A percentile compares a stretch with the other conserved stretches of the same genome.
These are phyloP conservation scores for Trichosanthes cucumerina DNA, from an alignment of 306 rosid species.

Conservation along the genomic window DNA sequence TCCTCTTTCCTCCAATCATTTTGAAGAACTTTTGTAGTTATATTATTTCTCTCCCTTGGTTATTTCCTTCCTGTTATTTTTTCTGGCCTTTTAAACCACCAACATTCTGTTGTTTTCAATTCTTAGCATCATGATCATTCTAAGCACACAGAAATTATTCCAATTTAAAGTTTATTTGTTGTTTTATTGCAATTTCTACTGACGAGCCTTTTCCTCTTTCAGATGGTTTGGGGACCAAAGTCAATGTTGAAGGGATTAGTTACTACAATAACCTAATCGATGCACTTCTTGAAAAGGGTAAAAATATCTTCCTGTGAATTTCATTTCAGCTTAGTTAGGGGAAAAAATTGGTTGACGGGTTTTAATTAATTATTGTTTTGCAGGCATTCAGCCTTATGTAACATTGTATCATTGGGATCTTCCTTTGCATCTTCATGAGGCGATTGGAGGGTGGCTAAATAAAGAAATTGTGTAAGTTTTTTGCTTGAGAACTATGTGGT, in stretches of 20 bases:
- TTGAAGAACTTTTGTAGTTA: not conserved
- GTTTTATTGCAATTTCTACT: not conserved
- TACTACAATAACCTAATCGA: slow-evolving; percentile 70
- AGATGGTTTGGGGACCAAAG: slow-evolving; percentile 90
- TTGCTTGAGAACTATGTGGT: not conserved
- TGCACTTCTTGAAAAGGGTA: slow-evolving; percentile 85
- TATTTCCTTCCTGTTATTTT: not conserved
- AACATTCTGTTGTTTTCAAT: not conserved
- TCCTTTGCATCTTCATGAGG: slow-evolving; percentile 81
- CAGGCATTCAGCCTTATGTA: slow-evolving; percentile 80
- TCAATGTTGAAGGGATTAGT: slow-evolving; percentile 67
- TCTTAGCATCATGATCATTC: not conserved
- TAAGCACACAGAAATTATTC: not conserved
- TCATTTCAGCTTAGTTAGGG: not conserved
- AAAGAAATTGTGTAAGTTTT: slow-evolving; percentile 59
- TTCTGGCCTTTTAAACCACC: not conserved
- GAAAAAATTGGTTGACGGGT: not conserved
- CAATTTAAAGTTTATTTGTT: not conserved
- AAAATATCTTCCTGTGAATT: slow-evolving; percentile 5
- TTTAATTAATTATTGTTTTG: not conserved
- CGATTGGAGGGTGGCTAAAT: slow-evolving; percentile 81
- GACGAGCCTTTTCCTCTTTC: slow-evolving; percentile 16
- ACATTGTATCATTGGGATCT: slow-evolving; percentile 98
- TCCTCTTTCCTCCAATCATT: not conserved
- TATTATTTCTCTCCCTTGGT: not conserved